Percentiles rank a stretch among this genome's conserved stretches.
phyloP scores from a whole-genome alignment of 2,329 filamentous ascomycete genomes.

The Talaromyces atroroseus region DNA sequence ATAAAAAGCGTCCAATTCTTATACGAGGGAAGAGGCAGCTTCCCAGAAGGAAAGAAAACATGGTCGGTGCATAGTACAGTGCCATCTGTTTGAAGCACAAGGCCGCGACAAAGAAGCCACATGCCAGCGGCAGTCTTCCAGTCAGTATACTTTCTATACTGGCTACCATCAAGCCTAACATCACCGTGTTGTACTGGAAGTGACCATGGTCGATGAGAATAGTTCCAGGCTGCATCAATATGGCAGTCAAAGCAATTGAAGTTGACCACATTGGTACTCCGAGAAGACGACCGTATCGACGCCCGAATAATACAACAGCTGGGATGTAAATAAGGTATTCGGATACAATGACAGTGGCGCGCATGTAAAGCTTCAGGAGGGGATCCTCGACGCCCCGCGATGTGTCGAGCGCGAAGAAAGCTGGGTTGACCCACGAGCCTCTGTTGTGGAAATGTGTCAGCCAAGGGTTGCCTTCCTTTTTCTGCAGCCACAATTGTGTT shows the following conservation, averaged over 20 bases:
- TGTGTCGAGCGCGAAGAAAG: conserved; percentile 80
- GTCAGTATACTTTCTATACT: conserved; percentile 85
- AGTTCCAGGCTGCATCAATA: conserved; percentile 84
- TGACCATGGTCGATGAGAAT: conserved; percentile 93
- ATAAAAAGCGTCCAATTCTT: conserved; percentile 62
- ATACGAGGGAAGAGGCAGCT: conserved; percentile 73
- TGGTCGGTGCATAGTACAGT: conserved; percentile 87
- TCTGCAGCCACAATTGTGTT: background rate
- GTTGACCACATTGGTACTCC: conserved; percentile 76
- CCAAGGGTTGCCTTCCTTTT: conserved; percentile 1
- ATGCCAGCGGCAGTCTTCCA: conserved; percentile 78
- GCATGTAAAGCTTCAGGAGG: conserved; percentile 88
- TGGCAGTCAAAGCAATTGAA: conserved; percentile 78
- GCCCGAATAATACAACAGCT: conserved; percentile 75
- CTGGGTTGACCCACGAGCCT: conserved; percentile 68
- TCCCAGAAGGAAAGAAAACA: conserved; percentile 88
- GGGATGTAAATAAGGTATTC: conserved; percentile 89
- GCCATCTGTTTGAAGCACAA: conserved; percentile 99
- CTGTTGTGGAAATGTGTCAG: conserved; percentile 32
- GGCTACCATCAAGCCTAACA: conserved; percentile 85
- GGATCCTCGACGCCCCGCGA: conserved; percentile 78
- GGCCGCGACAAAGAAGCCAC: conserved; percentile 86
- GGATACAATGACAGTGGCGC: conserved; percentile 80
- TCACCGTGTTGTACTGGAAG: conserved; percentile 98
- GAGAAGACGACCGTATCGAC: conserved; percentile 70